Base-by-base conservation (phyloP, 2,329 filamentous ascomycete genomes). In the Myriosclerotinia curreyana region DNA sequence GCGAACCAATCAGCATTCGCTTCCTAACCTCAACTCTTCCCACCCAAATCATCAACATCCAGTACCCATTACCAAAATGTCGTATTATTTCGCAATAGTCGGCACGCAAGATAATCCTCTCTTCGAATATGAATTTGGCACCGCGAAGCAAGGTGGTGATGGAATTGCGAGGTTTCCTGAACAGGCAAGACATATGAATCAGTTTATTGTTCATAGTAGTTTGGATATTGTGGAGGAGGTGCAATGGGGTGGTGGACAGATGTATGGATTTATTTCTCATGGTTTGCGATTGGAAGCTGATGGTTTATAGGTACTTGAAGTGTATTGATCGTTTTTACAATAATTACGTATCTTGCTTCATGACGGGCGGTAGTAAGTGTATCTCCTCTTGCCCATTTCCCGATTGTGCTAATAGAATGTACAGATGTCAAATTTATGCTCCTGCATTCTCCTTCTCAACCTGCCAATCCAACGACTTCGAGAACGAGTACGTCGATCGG, bases 11-110 rank as follows among this genome's bases (percentile, higher is more conserved):
- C 69, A 71, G 50, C 61, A 34, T 38, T 48, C 67, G 36, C 67
- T 53, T 66, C 67, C 12, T 40, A 60, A 61, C 55, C 46, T 61
- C 53, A 66, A 50, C 50, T 14, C 63, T 60, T 60, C 60, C 61
- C 53, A 55, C 61, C 44, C 42, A n/a, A 25, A 49, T 22, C 60
- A 58, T 62, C 53, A 53, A 52, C 46, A 60, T 42, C 52, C 48
- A 46, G 20, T 8, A 38, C 20, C 54, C 52, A 44, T 46, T 25
- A 38, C 53, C 36, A 64, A 81, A 69, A 98, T 98, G 95, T 97
- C 93, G 66, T 99, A 98, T 83, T 97, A 97, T 81, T 98, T 99
- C 79, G 91, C 91, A 75, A 96, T 99, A 71, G 86, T 99, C 76
- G 95, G 93, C 74, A 96, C 92, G 28, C 91, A 92, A 72, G 95